Evolutionary conservation across 148 eudicot genomes (phyloP).

Genomic region (Persicaria tinctoria): DNA sequence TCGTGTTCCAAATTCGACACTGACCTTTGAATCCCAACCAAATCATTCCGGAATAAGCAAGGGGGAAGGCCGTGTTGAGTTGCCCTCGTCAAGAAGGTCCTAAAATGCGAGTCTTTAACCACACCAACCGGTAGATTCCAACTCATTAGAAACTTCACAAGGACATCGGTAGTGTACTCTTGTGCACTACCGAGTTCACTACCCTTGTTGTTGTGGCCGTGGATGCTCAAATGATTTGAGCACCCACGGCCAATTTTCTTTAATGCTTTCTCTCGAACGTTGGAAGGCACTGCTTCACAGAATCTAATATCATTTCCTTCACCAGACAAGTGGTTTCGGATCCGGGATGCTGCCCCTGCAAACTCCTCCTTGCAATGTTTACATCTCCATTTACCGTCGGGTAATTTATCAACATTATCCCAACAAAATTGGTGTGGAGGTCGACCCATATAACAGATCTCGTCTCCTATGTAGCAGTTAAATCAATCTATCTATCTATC

Average conservation of each 20-base stretch:
- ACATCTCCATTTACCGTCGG: too few relatives aligned
- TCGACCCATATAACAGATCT: too few relatives aligned
- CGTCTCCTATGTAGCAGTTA: too few relatives aligned
- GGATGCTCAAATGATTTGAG: neutral
- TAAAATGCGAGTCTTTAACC: neutral
- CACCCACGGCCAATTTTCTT: neutral
- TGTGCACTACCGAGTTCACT: too few relatives aligned
- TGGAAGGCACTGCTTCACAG: too few relatives aligned
- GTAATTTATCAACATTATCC: too few relatives aligned
- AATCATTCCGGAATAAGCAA: neutral
- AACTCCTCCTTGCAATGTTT: too few relatives aligned
- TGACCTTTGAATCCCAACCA: neutral
- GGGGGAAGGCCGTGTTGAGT: neutral
- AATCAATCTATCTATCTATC: too few relatives aligned
- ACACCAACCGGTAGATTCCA: neutral
- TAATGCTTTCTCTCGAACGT: neutral
- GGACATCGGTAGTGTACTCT: neutral
- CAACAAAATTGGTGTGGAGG: too few relatives aligned
- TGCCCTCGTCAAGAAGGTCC: slow-evolving; percentile 1
- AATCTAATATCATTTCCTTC: too few relatives aligned
- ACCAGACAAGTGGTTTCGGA: too few relatives aligned
- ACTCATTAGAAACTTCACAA: neutral
- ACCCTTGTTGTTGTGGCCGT: neutral
- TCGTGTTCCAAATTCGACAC: neutral
- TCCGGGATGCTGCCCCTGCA: too few relatives aligned